phyloP scores from a whole-genome alignment of 106 monocot genomes.

The Phalaenopsis equestris region DNA sequence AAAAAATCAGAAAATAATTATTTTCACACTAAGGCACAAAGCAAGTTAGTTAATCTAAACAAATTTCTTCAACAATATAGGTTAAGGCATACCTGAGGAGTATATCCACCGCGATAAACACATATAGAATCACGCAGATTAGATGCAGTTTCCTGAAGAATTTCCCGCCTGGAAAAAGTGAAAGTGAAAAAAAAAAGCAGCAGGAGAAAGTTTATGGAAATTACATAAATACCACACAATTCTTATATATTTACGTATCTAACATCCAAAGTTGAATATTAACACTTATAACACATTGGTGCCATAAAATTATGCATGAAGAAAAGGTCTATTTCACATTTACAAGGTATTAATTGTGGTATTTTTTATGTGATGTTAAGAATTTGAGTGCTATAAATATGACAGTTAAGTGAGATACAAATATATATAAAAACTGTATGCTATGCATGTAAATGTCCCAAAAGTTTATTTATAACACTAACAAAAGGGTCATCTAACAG shows the following conservation, averaged over 20 bases:
- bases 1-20: not conserved
- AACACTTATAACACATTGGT: too few species aligned
- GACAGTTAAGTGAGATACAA: too few species aligned
- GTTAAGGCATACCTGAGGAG: constrained; percentile 39
- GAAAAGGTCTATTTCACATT: too few species aligned
- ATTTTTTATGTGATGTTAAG: too few species aligned
- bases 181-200: not conserved
- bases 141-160: constrained; percentile 55
- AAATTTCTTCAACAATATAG: not conserved
- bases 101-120: constrained; percentile 92
- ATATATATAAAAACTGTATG: too few species aligned
- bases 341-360: too few species aligned
- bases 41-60: not conserved
- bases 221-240: too few species aligned
- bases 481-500: not conserved
- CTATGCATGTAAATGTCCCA: too few species aligned
- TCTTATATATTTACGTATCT: too few species aligned
- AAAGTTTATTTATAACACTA: not conserved
- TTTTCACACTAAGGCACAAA: not conserved
- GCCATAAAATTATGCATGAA: too few species aligned
- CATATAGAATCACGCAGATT: constrained; percentile 52
- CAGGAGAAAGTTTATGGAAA: not conserved
- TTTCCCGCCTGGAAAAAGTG: constrained; percentile 56
- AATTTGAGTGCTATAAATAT: too few species aligned
- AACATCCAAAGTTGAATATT: too few species aligned